These are phyloP conservation scores for Agroathelia rolfsii DNA, from an alignment of 1,284 basidiomycete species.

Conservation along the genomic window DNA sequence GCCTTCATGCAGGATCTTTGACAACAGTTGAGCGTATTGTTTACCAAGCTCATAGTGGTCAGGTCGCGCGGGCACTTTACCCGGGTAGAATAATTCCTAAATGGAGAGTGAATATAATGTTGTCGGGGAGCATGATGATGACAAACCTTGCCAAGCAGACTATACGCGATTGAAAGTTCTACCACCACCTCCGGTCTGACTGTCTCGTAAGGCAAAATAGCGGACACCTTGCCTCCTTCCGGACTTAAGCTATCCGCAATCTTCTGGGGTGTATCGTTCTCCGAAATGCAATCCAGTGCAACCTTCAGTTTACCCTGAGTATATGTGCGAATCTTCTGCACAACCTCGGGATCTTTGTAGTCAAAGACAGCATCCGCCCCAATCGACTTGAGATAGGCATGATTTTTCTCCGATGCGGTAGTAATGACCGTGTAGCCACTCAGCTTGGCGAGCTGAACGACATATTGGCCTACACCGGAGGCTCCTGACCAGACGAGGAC, in stretches of 20 bases:
- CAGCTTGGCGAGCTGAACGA: conserved; percentile 30
- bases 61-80: too few relatives aligned
- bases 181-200: conserved; percentile 14
- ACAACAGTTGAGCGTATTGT: conserved; percentile 17
- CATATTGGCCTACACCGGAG: conserved; percentile 25
- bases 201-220: conserved; percentile 15
- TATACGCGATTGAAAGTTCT: conserved; percentile 18
- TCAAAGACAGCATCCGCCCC: conserved; percentile 31
- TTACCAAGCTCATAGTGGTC: conserved; percentile 18
- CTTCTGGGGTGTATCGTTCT: conserved; percentile 16
- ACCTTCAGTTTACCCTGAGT: conserved; percentile 19
- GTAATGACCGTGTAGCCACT: conserved; percentile 28
- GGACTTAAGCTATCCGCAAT: conserved; percentile 15
- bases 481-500: conserved; percentile 28
- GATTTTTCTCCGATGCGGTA: too few relatives aligned
- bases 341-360: conserved; percentile 19
- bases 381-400: too few relatives aligned
- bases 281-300: conserved; percentile 19
- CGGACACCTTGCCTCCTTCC: conserved; percentile 19
- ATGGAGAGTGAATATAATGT: too few relatives aligned
- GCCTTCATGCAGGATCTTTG: conserved; percentile 17
- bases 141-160: conserved; percentile 17
- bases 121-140: background rate
- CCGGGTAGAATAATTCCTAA: too few relatives aligned
- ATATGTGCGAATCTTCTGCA: conserved; percentile 15